A percentile compares a stretch with the other conserved stretches of the same genome.
Evolutionary conservation across 2,329 filamentous ascomycete genomes (phyloP).

Genomic region (Colletotrichum plurivorum): DNA sequence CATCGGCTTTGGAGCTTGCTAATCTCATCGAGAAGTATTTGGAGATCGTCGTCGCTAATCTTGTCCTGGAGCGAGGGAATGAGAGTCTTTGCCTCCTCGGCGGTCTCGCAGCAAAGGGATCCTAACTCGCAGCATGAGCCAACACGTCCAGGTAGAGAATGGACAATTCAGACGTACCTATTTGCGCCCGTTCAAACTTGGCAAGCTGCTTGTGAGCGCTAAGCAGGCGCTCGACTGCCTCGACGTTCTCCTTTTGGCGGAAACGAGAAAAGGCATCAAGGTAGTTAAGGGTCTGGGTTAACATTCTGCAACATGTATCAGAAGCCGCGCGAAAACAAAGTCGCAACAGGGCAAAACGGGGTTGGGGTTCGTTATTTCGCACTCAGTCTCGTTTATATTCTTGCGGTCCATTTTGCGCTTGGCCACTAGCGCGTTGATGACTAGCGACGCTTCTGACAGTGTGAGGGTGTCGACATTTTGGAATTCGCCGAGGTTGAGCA

Average conservation of each 20-base stretch:
- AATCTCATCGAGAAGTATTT: slow-evolving; percentile 91
- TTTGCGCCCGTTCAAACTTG: slow-evolving; percentile 93
- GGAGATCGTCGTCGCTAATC: slow-evolving; percentile 89
- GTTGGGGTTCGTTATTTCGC: slow-evolving; percentile 50
- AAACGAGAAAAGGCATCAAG: slow-evolving; percentile 95
- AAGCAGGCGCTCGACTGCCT: slow-evolving; percentile 91
- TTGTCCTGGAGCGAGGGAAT: slow-evolving; percentile 93
- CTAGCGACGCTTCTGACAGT: slow-evolving; percentile 89
- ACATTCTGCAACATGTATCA: slow-evolving; percentile 66
- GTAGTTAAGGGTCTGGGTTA: slow-evolving; percentile 91
- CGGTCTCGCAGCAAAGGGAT: slow-evolving; percentile 90
- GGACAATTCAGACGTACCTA: slow-evolving; percentile 70
- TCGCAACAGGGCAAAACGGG: slow-evolving; percentile 5
- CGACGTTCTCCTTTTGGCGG: slow-evolving; percentile 94
- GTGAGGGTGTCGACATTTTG: slow-evolving; percentile 92
- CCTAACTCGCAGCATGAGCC: slow-evolving; percentile 66
- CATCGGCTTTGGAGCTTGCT: slow-evolving; percentile 75
- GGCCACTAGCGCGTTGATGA: slow-evolving; percentile 90
- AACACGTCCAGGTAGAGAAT: background rate
- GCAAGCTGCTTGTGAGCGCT: slow-evolving; percentile 84
- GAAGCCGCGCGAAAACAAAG: background rate
- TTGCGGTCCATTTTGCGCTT: slow-evolving; percentile 85
- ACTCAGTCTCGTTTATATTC: slow-evolving; percentile 89
- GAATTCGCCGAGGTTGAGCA: slow-evolving; percentile 93
- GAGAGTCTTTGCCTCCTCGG: slow-evolving; percentile 96